These are phyloP conservation scores for Hansenula lynferdii DNA, from an alignment of 1,139 yeast genomes.

Conservation along the genomic window DNA sequence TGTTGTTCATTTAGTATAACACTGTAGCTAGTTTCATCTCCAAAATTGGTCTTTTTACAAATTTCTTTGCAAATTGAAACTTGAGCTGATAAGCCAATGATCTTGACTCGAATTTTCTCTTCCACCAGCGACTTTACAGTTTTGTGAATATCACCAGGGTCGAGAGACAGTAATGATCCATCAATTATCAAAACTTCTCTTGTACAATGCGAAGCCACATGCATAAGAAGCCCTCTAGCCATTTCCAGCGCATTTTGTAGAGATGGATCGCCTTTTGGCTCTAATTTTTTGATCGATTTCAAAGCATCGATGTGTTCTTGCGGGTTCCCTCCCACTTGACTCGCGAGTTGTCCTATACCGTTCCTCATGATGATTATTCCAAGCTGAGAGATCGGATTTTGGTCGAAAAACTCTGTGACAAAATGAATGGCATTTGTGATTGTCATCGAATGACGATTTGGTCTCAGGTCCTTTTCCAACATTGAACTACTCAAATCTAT, in stretches of 20 bases:
- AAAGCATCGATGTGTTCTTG: constrained; percentile 81
- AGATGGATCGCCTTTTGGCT: constrained; percentile 93
- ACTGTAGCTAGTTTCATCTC: constrained; percentile 61
- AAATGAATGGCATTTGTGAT: constrained; percentile 73
- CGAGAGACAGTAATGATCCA: constrained; percentile 88
- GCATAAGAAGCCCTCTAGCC: constrained; percentile 76
- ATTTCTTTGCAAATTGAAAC: constrained; percentile 92
- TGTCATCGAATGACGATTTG: constrained; percentile 77
- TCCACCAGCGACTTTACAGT: constrained; percentile 69
- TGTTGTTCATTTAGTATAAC: constrained; percentile 85
- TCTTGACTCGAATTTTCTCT: constrained; percentile 76
- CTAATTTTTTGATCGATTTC: constrained; percentile 59
- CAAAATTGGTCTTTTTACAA: constrained; percentile 71
- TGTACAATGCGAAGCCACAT: constrained; percentile 78
- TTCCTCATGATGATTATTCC: constrained; percentile 88
- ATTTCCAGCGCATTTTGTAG: constrained; percentile 90
- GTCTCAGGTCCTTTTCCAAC: constrained; percentile 89
- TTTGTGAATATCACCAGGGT: constrained; percentile 92
- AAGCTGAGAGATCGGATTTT: constrained; percentile 92
- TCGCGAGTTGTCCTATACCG: constrained; percentile 78
- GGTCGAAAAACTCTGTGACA: constrained; percentile 87
- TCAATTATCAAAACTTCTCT: constrained; percentile 80
- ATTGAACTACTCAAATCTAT: constrained; percentile 85
- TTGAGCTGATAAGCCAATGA: constrained; percentile 91
- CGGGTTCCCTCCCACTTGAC: constrained; percentile 92